These are phyloP conservation scores for Stylonectria norvegica DNA, from an alignment of 2,329 filamentous ascomycete species.

Conservation along the genomic window DNA sequence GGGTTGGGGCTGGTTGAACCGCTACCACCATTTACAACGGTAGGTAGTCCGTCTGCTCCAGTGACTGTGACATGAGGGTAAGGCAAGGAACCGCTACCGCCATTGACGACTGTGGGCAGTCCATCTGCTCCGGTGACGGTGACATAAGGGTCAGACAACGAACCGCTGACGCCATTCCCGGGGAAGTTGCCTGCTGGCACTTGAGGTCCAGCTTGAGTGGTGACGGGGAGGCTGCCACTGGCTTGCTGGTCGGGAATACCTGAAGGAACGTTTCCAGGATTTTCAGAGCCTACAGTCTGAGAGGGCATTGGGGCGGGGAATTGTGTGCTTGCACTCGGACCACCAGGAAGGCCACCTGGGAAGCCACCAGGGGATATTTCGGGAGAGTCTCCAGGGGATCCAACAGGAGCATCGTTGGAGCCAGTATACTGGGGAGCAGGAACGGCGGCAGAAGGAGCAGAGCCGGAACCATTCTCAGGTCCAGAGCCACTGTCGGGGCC, in stretches of 20 bases:
- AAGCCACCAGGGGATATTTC: conserved; percentile 12
- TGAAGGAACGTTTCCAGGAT: conserved; percentile 13
- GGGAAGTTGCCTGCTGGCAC: conserved; percentile 10
- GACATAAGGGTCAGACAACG: conserved; percentile 15
- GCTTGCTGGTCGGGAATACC: conserved; percentile 13
- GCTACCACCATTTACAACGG: conserved; percentile 5
- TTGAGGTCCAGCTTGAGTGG: conserved; percentile 16
- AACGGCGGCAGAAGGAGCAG: conserved; percentile 12
- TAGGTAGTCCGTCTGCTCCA: conserved; percentile 10
- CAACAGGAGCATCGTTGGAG: neutral
- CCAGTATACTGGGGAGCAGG: conserved; percentile 22
- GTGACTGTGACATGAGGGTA: conserved; percentile 19
- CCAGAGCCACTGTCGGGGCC: conserved; percentile 3
- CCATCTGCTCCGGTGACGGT: conserved; percentile 15
- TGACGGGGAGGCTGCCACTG: conserved; percentile 17
- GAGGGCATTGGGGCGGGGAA: conserved; percentile 14
- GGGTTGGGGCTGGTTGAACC: conserved; percentile 27
- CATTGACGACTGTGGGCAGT: conserved; percentile 9
- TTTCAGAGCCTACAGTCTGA: conserved; percentile 10
- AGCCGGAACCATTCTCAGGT: conserved; percentile 2
- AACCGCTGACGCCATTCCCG: conserved; percentile 8
- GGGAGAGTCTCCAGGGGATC: conserved; percentile 8
- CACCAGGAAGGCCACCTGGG: conserved; percentile 14
- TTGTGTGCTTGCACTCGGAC: conserved; percentile 12
- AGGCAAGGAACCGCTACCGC: conserved; percentile 1